These are phyloP conservation scores for Sanghuangporus weigelae DNA, from an alignment of 1,284 basidiomycete genomes.

Conservation along the genomic window DNA sequence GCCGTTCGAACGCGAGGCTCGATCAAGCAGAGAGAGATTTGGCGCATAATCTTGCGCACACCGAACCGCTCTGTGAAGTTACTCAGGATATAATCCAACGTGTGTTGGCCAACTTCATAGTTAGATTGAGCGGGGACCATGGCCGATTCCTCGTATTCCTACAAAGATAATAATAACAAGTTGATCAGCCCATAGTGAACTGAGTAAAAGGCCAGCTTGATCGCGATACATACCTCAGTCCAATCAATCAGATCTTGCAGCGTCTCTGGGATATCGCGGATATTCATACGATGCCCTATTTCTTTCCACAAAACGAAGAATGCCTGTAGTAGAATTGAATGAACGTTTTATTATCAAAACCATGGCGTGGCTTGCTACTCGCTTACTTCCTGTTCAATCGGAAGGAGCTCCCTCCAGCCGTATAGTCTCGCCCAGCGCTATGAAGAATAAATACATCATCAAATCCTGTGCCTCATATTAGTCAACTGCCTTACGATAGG, in stretches of 20 bases:
- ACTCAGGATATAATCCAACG: slow-evolving; percentile 34
- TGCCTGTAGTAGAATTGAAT: slow-evolving; percentile 25
- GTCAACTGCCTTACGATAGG: slow-evolving; percentile 25
- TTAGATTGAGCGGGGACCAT: slow-evolving; percentile 39
- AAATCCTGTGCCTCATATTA: too few relatives aligned
- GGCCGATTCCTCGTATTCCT: slow-evolving; percentile 35
- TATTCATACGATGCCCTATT: slow-evolving; percentile 36
- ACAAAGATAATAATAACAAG: background rate
- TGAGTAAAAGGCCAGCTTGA: background rate
- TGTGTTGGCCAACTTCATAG: slow-evolving; percentile 31
- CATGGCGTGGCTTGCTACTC: too few relatives aligned
- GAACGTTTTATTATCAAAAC: background rate
- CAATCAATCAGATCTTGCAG: slow-evolving; percentile 33
- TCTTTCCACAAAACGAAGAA: slow-evolving; percentile 38
- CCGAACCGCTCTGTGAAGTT: slow-evolving; percentile 34
- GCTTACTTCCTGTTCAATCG: slow-evolving; percentile 30
- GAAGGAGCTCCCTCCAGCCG: slow-evolving; percentile 33
- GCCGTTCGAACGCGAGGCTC: slow-evolving; percentile 33
- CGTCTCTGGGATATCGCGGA: slow-evolving; percentile 37
- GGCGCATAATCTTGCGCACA: slow-evolving; percentile 29
- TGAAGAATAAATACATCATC: background rate
- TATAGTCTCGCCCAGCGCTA: slow-evolving; percentile 32
- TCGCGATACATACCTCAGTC: slow-evolving; percentile 27
- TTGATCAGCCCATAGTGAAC: background rate
- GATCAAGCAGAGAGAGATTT: slow-evolving; percentile 31